phyloP scores from a whole-genome alignment of 768 basidiomycete genomes.

The Melanogaster broomeanus region DNA sequence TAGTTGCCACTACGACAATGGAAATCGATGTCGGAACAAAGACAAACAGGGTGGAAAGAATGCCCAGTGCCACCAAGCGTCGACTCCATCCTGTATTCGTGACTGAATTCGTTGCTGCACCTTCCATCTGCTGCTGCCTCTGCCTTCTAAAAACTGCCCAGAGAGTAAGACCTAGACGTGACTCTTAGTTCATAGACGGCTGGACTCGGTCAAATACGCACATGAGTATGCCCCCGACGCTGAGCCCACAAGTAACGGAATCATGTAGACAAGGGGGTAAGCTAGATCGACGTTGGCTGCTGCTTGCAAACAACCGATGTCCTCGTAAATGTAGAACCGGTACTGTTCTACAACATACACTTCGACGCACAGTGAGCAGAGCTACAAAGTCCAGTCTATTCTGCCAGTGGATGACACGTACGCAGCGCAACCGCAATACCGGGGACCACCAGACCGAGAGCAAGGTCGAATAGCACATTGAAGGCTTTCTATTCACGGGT shows the following conservation, averaged over 20 bases:
- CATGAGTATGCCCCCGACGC: conserved; percentile 44
- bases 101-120: neutral
- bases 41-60: conserved; percentile 6
- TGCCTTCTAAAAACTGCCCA: conserved; percentile 2
- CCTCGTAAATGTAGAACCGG: conserved; percentile 51
- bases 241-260: conserved; percentile 48
- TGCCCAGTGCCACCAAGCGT: conserved; percentile 14
- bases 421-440: conserved; percentile 31
- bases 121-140: neutral
- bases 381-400: too few species aligned
- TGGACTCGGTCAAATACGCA: neutral
- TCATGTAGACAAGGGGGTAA: conserved; percentile 44
- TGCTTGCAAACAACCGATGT: conserved; percentile 45
- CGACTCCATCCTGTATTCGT: conserved; percentile 6
- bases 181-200: neutral
- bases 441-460: conserved; percentile 35
- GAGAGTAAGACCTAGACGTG: conserved; percentile 9
- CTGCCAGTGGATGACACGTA: too few species aligned
- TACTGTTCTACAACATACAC: conserved; percentile 54
- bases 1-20: conserved; percentile 5
- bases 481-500: conserved; percentile 22
- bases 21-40: conserved; percentile 13
- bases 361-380: conserved; percentile 6
- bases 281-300: conserved; percentile 34
- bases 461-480: conserved; percentile 26